Conservation (phyloP, 2,329 filamentous ascomycete species). For the Fusarium secorum region DNA sequence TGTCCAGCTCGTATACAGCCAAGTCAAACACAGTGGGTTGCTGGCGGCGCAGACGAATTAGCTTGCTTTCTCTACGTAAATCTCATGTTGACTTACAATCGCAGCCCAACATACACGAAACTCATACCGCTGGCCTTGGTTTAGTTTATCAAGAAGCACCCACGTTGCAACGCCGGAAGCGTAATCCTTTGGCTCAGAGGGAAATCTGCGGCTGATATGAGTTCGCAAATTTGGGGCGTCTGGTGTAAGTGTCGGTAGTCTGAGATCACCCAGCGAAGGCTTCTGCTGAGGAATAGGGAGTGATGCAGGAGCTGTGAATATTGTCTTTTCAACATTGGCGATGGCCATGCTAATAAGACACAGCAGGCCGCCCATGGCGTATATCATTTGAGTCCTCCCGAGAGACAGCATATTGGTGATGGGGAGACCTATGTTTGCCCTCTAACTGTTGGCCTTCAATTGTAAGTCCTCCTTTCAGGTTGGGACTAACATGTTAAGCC, state of each 20-base stretch:
- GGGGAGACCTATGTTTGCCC: neutral
- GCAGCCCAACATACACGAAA: constrained; percentile 93
- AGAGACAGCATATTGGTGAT: constrained; percentile 17
- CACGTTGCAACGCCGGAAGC: constrained; percentile 73
- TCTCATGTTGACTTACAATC: constrained; percentile 67
- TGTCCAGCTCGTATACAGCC: constrained; percentile 66
- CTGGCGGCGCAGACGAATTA: constrained; percentile 55
- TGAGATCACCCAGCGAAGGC: constrained; percentile 60
- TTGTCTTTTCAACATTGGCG: constrained; percentile 90
- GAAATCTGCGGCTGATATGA: constrained; percentile 72
- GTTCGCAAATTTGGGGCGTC: constrained; percentile 64
- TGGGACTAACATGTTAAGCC: neutral
- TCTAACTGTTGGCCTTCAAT: neutral
- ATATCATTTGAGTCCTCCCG: neutral
- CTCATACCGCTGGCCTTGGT: constrained; percentile 82
- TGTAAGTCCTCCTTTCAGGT: neutral
- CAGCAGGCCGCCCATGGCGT: constrained; percentile 27
- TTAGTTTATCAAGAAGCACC: constrained; percentile 77
- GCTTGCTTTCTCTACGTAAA: neutral
- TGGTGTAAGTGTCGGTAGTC: constrained; percentile 71
- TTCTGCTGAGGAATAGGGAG: constrained; percentile 58
- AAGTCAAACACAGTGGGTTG: constrained; percentile 86
- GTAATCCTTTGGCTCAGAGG: constrained; percentile 53
- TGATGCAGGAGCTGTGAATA: constrained; percentile 78
- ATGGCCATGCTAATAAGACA: constrained; percentile 13